Conservation (phyloP, 108 stramenopile species). For the Heterococcus sp. region DNA sequence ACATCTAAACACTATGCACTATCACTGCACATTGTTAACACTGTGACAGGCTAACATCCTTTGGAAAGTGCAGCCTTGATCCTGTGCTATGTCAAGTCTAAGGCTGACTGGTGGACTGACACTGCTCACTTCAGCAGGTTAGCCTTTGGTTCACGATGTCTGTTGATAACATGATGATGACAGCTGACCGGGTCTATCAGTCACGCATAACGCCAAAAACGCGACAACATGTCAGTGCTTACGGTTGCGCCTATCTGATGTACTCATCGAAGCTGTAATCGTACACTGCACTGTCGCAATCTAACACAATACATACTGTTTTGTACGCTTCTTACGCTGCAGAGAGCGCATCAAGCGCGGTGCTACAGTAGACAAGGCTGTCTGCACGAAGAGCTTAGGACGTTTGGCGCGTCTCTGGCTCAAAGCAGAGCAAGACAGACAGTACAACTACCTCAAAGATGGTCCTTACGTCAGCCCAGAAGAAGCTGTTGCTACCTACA, state of each 20-base stretch:
- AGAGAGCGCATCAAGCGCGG: slow-evolving; percentile 97
- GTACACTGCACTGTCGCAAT: too few relatives aligned
- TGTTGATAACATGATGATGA: too few relatives aligned
- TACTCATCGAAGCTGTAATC: too few relatives aligned
- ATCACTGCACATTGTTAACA: too few relatives aligned
- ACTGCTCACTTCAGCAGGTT: slow-evolving; percentile 51
- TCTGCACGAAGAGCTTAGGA: slow-evolving; percentile 95
- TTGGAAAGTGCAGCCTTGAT: slow-evolving; percentile 99
- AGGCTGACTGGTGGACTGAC: slow-evolving; percentile 95
- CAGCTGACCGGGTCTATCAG: too few relatives aligned
- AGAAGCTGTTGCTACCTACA: slow-evolving; percentile 99
- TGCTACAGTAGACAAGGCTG: slow-evolving; percentile 98
- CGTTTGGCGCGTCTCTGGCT: slow-evolving; percentile 95
- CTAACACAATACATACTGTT: too few relatives aligned
- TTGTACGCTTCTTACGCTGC: too few relatives aligned
- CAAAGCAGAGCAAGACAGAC: slow-evolving; percentile 98
- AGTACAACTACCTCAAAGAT: slow-evolving; percentile 96
- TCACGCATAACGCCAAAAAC: too few relatives aligned
- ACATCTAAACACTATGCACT: too few relatives aligned
- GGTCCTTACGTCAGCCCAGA: slow-evolving; percentile 93
- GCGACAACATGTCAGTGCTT: too few relatives aligned
- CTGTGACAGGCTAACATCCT: slow-evolving; percentile 98
- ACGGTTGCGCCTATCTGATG: too few relatives aligned
- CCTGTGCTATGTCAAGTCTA: slow-evolving; percentile 96
- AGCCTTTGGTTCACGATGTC: too few relatives aligned